phyloP scores from a whole-genome alignment of 208 protist species.

The Trypanosomatidae sp. region DNA sequence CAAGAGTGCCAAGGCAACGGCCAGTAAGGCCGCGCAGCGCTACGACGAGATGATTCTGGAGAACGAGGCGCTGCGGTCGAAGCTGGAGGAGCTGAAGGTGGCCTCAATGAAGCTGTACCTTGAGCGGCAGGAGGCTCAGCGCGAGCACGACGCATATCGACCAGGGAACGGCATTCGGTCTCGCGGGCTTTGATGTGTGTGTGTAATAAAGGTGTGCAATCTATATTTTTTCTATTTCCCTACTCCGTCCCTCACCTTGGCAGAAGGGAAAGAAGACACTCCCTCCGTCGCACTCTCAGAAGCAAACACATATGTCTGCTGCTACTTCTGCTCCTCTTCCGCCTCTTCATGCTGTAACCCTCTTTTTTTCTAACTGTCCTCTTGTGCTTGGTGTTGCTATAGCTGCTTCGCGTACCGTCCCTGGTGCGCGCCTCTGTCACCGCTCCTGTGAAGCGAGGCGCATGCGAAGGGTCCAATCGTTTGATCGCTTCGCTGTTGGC shows the following conservation, averaged over 20 bases:
- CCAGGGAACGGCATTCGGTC: slow-evolving; percentile 43
- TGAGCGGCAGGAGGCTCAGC: slow-evolving; percentile 83
- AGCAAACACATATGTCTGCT: background rate
- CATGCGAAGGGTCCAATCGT: background rate
- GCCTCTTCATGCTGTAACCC: background rate
- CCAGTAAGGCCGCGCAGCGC: slow-evolving; percentile 83
- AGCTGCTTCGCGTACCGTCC: background rate
- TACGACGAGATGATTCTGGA: slow-evolving; percentile 94
- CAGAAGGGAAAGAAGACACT: background rate
- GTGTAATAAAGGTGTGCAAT: background rate
- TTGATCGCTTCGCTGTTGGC: background rate
- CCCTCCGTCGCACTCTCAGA: background rate
- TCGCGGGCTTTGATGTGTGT: slow-evolving; percentile 39
- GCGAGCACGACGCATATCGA: slow-evolving; percentile 62
- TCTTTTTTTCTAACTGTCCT: background rate
- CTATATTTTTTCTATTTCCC: background rate
- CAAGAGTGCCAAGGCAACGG: slow-evolving; percentile 75
- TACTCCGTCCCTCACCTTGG: background rate
- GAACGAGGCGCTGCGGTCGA: slow-evolving; percentile 80
- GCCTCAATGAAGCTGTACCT: slow-evolving; percentile 89
- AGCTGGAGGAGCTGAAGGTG: slow-evolving; percentile 91
- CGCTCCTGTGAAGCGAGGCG: background rate
- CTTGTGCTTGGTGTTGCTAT: background rate
- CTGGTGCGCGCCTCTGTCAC: background rate
- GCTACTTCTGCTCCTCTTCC: background rate